Evolutionary conservation across 2,329 filamentous ascomycete genomes (phyloP).

Genomic region (Xylaria sp.): DNA sequence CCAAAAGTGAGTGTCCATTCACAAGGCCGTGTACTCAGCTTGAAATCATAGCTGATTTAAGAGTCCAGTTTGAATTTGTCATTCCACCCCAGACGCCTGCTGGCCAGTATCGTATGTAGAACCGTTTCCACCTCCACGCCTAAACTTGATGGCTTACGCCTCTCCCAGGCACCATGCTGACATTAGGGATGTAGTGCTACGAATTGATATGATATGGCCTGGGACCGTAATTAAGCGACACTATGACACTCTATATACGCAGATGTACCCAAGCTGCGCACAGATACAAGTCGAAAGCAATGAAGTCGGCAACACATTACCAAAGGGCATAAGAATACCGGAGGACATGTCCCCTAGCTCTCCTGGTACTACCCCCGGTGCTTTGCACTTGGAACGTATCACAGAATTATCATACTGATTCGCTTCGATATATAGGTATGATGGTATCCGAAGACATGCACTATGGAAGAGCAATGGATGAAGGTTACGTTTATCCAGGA

Average conservation of each 20-base stretch:
- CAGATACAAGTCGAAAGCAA: neutral
- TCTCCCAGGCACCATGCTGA: no score
- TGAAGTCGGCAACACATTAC: neutral
- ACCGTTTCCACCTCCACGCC: neutral
- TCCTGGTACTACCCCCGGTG: neutral
- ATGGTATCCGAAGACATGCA: neutral
- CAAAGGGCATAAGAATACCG: neutral
- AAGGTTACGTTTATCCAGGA: neutral
- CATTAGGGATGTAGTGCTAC: neutral
- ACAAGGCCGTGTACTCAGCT: neutral
- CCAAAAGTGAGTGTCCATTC: neutral
- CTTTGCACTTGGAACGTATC: neutral
- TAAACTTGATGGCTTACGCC: neutral
- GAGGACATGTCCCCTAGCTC: neutral
- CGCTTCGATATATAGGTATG: neutral
- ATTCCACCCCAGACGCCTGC: neutral
- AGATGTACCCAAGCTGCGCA: neutral
- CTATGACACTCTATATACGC: neutral
- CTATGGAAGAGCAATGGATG: neutral
- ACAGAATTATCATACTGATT: neutral
- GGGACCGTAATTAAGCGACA: neutral
- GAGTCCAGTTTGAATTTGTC: neutral
- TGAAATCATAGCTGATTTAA: neutral
- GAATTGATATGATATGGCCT: constrained; percentile 1
- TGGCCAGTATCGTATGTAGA: neutral